Evolutionary conservation across 306 rosid species (phyloP).

Genomic region (Cicer arietinum): DNA sequence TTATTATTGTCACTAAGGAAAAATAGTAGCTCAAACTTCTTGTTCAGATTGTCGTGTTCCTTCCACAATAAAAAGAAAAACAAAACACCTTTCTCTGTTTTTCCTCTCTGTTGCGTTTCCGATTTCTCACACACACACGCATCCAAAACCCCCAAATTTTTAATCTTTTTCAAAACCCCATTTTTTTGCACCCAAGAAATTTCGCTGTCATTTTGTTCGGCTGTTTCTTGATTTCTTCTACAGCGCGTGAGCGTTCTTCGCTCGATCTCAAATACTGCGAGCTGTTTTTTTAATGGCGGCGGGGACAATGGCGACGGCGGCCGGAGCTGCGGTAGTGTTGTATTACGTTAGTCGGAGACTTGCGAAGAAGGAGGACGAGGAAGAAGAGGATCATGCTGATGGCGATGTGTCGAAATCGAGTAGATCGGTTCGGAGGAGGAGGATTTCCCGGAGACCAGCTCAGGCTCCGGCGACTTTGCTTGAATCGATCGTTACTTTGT

Average conservation of each 20-base stretch:
- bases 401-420: conserved; percentile 62
- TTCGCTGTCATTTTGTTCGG: conserved; percentile 4
- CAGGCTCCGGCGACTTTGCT: conserved; percentile 91
- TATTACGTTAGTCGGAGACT: conserved; percentile 65
- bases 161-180: conserved; percentile 3
- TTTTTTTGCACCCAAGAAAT: not conserved
- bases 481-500: conserved; percentile 76
- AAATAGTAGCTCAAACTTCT: conserved; percentile 14
- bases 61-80: conserved; percentile 22
- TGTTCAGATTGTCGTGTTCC: conserved; percentile 38
- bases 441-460: conserved; percentile 86
- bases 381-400: conserved; percentile 51
- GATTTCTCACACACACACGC: not conserved
- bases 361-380: conserved; percentile 45
- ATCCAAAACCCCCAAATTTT: not conserved
- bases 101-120: conserved; percentile 36
- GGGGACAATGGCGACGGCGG: conserved; percentile 94
- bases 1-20: not conserved
- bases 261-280: conserved; percentile 2
- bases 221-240: conserved; percentile 12
- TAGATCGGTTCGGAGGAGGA: conserved; percentile 65
- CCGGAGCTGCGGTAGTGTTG: conserved; percentile 83
- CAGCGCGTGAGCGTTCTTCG: not conserved
- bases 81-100: conserved; percentile 29
- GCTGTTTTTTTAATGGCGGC: conserved; percentile 67